These are phyloP conservation scores for Mycosarcoma maydis DNA, from an alignment of 1,284 basidiomycete species.

Conservation along the genomic window DNA sequence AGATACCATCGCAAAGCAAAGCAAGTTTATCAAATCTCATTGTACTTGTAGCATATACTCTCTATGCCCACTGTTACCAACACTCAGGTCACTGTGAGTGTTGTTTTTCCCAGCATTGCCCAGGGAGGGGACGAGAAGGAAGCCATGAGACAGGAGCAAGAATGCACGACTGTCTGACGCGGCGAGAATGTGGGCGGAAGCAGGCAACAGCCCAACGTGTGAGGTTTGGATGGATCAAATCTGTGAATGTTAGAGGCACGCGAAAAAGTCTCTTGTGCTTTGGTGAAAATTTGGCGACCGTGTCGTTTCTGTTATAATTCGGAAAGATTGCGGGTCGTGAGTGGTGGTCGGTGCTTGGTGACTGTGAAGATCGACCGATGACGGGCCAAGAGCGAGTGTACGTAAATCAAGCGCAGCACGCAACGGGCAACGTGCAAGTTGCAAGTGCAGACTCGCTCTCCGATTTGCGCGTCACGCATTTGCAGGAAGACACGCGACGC, in stretches of 20 bases:
- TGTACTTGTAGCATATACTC: slow-evolving; percentile 11
- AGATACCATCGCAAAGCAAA: neutral
- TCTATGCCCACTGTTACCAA: too few relatives aligned
- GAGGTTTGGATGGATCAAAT: too few relatives aligned
- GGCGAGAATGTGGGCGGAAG: neutral
- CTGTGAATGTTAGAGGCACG: too few relatives aligned
- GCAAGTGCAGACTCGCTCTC: too few relatives aligned
- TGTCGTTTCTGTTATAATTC: too few relatives aligned
- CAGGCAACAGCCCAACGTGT: too few relatives aligned
- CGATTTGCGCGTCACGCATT: too few relatives aligned
- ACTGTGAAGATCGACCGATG: slow-evolving; percentile 2
- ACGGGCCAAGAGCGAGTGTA: too few relatives aligned
- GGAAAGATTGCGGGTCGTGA: too few relatives aligned
- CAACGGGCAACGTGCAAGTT: neutral
- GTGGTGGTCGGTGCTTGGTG: too few relatives aligned
- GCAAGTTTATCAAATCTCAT: neutral
- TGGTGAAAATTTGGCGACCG: too few relatives aligned
- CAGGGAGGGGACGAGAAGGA: neutral
- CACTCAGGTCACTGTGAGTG: neutral
- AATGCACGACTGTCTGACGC: neutral
- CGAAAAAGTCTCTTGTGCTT: too few relatives aligned
- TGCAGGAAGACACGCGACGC: slow-evolving; percentile 16
- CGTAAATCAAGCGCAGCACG: neutral
- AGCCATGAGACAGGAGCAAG: slow-evolving; percentile 23
- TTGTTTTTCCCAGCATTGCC: neutral